Conservation (phyloP, 108 stramenopile genomes). For the Ochromonas danica region DNA sequence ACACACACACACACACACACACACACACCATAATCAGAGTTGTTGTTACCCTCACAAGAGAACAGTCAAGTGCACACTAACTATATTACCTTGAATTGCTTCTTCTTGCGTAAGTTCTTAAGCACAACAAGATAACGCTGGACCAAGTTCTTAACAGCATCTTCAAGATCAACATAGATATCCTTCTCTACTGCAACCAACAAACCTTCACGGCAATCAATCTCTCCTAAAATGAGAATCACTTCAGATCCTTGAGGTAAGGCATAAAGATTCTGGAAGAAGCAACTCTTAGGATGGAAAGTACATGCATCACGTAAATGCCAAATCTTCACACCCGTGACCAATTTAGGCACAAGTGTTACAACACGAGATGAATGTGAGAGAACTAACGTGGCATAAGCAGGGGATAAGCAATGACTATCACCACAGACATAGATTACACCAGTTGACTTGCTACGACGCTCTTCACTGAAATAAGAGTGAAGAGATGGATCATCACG, state of each 20-base stretch:
- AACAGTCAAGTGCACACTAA: not conserved
- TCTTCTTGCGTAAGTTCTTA: not conserved
- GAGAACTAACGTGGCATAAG: conserved; percentile 28
- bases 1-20: not conserved
- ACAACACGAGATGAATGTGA: conserved; percentile 9
- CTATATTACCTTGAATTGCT: conserved; percentile 18
- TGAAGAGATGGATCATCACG: not conserved
- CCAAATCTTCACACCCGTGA: conserved; percentile 61
- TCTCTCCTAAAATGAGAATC: conserved; percentile 58
- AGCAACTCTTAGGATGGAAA: conserved; percentile 57
- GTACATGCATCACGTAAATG: conserved; percentile 48
- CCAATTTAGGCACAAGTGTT: conserved; percentile 45
- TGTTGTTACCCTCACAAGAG: not conserved
- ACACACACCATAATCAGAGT: conserved; percentile 34
- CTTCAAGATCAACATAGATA: conserved; percentile 41
- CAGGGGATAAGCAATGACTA: conserved; percentile 43
- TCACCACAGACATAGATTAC: conserved; percentile 51
- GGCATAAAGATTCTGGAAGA: conserved; percentile 21
- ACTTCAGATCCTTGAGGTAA: conserved; percentile 47
- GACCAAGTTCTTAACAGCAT: conserved; percentile 22
- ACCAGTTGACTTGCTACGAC: too few species aligned
- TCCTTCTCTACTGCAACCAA: conserved; percentile 51
- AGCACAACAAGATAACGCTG: conserved; percentile 1
- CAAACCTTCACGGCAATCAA: conserved; percentile 61
- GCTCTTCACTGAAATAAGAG: not conserved